These are phyloP conservation scores for Canna indica DNA, from an alignment of 176 grass and related monocot genomes.

Conservation along the genomic window DNA sequence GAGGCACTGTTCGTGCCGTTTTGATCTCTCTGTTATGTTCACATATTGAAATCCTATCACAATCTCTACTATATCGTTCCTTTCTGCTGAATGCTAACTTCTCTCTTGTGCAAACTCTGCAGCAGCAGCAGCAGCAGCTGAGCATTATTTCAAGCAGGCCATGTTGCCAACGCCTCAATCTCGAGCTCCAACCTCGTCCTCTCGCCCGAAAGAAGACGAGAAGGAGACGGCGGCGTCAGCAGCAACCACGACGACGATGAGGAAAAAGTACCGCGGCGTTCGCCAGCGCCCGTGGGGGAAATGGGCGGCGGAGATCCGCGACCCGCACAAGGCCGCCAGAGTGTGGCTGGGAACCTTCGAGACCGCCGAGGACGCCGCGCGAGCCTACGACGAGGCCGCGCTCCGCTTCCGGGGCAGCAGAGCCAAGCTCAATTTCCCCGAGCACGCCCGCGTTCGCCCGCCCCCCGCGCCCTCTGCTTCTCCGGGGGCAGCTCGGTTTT, in stretches of 20 bases:
- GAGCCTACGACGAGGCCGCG: slow-evolving; percentile 86
- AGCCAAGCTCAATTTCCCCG: slow-evolving; percentile 99
- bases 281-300: slow-evolving; percentile 98
- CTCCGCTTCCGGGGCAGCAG: slow-evolving; percentile 87
- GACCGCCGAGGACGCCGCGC: slow-evolving; percentile 84
- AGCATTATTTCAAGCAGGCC: neutral
- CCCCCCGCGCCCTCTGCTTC: neutral
- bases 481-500: neutral
- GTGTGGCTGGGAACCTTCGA: slow-evolving; percentile 99
- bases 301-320: slow-evolving; percentile 98
- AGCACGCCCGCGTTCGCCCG: slow-evolving; percentile 45
- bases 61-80: too few species aligned
- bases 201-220: slow-evolving; percentile 10
- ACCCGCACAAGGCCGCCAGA: slow-evolving; percentile 94
- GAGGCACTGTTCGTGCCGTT: too few species aligned
- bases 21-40: too few species aligned
- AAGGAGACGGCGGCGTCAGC: neutral
- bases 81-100: too few species aligned
- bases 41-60: too few species aligned
- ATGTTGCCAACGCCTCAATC: neutral
- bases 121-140: neutral
- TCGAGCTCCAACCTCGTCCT: slow-evolving; percentile 2
- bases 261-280: slow-evolving; percentile 68
- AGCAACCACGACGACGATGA: too few species aligned
- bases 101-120: neutral